Conservation (phyloP, 768 basidiomycete species). For the Lentinula edodes region DNA sequence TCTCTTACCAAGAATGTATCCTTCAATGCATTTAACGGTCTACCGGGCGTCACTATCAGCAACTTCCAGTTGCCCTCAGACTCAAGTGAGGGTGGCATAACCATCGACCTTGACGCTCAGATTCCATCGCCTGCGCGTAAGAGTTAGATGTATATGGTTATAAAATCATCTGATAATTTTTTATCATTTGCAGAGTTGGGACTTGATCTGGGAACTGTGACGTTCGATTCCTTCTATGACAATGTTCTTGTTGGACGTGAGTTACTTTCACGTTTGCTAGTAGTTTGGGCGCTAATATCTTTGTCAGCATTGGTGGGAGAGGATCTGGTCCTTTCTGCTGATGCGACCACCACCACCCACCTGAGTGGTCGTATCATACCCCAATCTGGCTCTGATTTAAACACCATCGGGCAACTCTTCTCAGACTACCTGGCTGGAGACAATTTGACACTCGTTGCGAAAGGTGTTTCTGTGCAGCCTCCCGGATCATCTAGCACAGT, state of each 20-base stretch:
- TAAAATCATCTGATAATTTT: conserved; percentile 11
- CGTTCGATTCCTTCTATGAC: conserved; percentile 58
- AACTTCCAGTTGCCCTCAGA: conserved; percentile 69
- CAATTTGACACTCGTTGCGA: conserved; percentile 55
- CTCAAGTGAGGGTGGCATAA: conserved; percentile 63
- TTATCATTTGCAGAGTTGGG: conserved; percentile 46
- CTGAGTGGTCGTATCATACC: conserved; percentile 62
- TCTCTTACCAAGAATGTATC: conserved; percentile 52
- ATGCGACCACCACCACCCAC: conserved; percentile 41
- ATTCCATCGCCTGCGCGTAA: conserved; percentile 64
- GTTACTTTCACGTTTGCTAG: conserved; percentile 16
- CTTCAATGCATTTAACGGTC: conserved; percentile 65
- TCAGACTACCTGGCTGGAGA: conserved; percentile 58
- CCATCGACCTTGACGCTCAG: conserved; percentile 58
- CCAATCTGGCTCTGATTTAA: conserved; percentile 48
- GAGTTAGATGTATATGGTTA: conserved; percentile 19
- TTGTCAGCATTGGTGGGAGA: conserved; percentile 44
- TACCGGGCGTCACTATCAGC: conserved; percentile 65
- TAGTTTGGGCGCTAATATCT: conserved; percentile 1
- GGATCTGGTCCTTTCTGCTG: conserved; percentile 45
- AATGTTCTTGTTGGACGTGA: conserved; percentile 55
- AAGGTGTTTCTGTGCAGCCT: conserved; percentile 58
- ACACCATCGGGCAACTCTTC: conserved; percentile 57
- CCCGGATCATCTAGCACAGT: conserved; percentile 45
- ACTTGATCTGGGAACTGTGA: conserved; percentile 60